Evolutionary conservation across 495 filamentous ascomycete genomes (phyloP), one percentile per base, ranked within the genome.

Genomic region (Daldinia decipiens): DNA sequence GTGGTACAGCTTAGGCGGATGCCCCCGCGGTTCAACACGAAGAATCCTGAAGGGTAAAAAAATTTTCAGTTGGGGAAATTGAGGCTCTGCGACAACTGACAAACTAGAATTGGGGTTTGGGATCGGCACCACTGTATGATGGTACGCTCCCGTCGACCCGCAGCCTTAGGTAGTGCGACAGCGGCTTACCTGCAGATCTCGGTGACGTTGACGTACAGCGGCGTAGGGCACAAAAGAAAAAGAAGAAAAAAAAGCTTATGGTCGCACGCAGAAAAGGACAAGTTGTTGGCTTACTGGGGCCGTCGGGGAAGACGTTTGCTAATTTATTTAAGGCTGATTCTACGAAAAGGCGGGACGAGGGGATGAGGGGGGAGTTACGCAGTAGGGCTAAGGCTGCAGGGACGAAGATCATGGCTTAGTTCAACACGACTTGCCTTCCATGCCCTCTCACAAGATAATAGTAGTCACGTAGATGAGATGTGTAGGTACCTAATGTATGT

Each of bases 251-350:
- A 40, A 45, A 54, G 19, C 5, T 24, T 60, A 43, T 59, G 67
- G 67, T 52, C 59, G 45, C 43, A 55, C 54, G 43, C 5, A 26
- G 24, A 47, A 3, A 47, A 47, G 40, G n/a, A 60, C 19, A 19
- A 53, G 21, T 82, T 80, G 0, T 72, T 34, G 80, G 3, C 53
- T 53, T 53, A 57, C 40, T 62, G 47, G 55, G 65, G 51, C 50
- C 50, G 54, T 68, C 50, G 0, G 56, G 60, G 65, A 61, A 61
- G 50, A 36, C 36, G 32, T 26, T 26, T 21, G 21, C 32, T 17
- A 55, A 45, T 65, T 34, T 58, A 39, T 59, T 45, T 52, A 50
- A 53, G 64, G 54, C 60, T 70, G 24, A 53, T 29, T 29, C 12
- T 53, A 26, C 5, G 31, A 56, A 36, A 56, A 56, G 29, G 29